A percentile compares a stretch with the other conserved stretches of the same genome.
Evolutionary conservation across 2,329 filamentous ascomycete species (phyloP).

Genomic region (Aspergillus proliferans): DNA sequence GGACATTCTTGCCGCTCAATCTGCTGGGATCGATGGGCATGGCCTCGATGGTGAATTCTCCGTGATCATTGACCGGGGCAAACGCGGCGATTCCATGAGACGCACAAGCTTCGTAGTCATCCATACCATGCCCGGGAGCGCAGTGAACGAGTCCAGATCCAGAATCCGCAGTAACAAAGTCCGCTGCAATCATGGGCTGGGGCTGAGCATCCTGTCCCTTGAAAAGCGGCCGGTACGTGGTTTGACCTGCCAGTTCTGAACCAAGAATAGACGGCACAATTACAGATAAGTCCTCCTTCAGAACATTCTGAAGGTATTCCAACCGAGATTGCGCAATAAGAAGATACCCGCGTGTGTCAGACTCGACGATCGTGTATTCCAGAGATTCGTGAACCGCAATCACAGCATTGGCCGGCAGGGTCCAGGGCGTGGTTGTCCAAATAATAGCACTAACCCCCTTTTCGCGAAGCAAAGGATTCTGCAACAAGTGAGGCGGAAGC

Average conservation of each 20-base stretch:
- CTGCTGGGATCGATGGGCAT: slow-evolving; percentile 62
- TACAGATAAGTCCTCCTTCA: slow-evolving; percentile 47
- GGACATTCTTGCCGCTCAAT: slow-evolving; percentile 66
- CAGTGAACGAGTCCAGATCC: slow-evolving; percentile 92
- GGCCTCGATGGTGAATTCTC: slow-evolving; percentile 72
- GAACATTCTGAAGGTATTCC: slow-evolving; percentile 48
- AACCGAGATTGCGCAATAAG: slow-evolving; percentile 68
- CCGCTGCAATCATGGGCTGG: slow-evolving; percentile 71
- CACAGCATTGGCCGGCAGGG: slow-evolving; percentile 82
- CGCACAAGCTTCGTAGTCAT: slow-evolving; percentile 82
- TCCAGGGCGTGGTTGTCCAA: slow-evolving; percentile 99
- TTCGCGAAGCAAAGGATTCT: slow-evolving; percentile 35
- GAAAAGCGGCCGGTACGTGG: slow-evolving; percentile 66
- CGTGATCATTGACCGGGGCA: slow-evolving; percentile 77
- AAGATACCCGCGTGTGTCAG: slow-evolving; percentile 52
- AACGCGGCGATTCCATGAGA: slow-evolving; percentile 64
- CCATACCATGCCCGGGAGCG: slow-evolving; percentile 91
- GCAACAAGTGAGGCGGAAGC: slow-evolving; percentile 40
- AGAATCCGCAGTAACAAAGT: slow-evolving; percentile 85
- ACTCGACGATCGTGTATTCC: slow-evolving; percentile 63
- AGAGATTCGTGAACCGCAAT: slow-evolving; percentile 75
- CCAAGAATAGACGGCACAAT: slow-evolving; percentile 57
- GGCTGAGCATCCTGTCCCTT: slow-evolving; percentile 50
- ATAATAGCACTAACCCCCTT: slow-evolving; percentile 70
- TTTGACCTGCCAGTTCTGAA: slow-evolving; percentile 54